These are phyloP conservation scores for Leccinum barrowsii DNA, from an alignment of 768 basidiomycete species.

Conservation along the genomic window DNA sequence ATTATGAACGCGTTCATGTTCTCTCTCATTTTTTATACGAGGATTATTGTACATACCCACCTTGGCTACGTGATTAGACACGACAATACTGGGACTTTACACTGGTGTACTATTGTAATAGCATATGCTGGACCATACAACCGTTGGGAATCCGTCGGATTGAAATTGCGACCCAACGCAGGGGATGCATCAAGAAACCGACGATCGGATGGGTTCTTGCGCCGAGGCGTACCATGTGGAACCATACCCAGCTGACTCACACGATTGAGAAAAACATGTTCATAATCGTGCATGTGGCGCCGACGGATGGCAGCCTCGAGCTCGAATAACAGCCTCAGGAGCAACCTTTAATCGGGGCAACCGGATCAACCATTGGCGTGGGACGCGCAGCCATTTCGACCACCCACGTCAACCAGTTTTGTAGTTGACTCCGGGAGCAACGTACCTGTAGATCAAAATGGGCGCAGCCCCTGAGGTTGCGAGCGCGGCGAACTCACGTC, in stretches of 20 bases:
- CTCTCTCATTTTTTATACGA: background rate
- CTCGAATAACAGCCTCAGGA: too few species aligned
- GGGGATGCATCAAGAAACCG: too few species aligned
- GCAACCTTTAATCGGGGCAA: background rate
- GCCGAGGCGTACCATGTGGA: too few species aligned
- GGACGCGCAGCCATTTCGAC: too few species aligned
- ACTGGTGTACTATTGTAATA: too few species aligned
- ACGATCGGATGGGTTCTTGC: too few species aligned
- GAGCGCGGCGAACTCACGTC: background rate
- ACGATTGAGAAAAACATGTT: too few species aligned
- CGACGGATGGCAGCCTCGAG: too few species aligned
- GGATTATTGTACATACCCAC: background rate
- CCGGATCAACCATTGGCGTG: too few species aligned
- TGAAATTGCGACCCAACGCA: background rate
- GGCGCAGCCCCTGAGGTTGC: background rate
- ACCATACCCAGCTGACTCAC: too few species aligned
- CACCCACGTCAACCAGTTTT: background rate
- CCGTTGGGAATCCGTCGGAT: background rate
- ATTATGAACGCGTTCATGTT: background rate
- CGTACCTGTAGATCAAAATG: background rate
- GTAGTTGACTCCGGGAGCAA: background rate
- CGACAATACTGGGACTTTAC: background rate
- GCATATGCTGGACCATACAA: too few species aligned
- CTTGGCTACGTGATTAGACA: background rate
- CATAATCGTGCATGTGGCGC: too few species aligned